Evolutionary conservation across 306 rosid genomes (phyloP), one percentile per base, ranked within the genome.

Genomic region (Malus sieversii): DNA sequence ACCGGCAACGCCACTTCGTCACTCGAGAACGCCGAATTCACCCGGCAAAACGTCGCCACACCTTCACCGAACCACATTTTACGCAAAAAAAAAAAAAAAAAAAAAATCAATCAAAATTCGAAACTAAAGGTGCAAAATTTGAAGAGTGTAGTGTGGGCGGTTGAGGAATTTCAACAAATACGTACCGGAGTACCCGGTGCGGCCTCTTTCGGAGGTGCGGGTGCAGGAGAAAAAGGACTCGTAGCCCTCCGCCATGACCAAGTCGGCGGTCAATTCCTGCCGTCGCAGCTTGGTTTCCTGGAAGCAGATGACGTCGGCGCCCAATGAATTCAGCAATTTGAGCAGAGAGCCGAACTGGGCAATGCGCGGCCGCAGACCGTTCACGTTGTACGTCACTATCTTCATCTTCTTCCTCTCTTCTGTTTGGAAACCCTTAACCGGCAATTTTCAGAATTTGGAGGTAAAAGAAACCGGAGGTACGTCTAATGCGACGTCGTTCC

Each of bases 341-440:
- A 78, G 87, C 29, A 95, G 97, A 68, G 97, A 90, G 13, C 99
- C 96, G 75, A 90, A 90, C 86, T 95, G 99, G 15, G 91, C 82
- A 76, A 90, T 87, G 68, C 99, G 90, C 55, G 85, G 96, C 75
- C 96, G 79, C 55, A 95, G 72, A 19, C 99, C 98, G 72, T 90
- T 95, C 67, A 95, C 97, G 83, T 92, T 95, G 91, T 95, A 95
- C 35, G 86, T 95, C 29, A 92, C 97, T 38, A 95, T 87, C 92
- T 92, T 92, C 98, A 91, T 91, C 59, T 68, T 48, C 67, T 3
- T 29, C 30, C 33, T 27, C 6, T 6, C 29, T 48, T 22, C 22
- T 8, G 35, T 19, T 12, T 8, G 11, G 42, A 23, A 74, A 74
- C 60, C 70, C 70, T 62, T 18, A 3, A 7, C 6, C 16, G 55